These are phyloP conservation scores for Ustilago shanxiensis DNA, from an alignment of 1,284 basidiomycete species.

Conservation along the genomic window DNA sequence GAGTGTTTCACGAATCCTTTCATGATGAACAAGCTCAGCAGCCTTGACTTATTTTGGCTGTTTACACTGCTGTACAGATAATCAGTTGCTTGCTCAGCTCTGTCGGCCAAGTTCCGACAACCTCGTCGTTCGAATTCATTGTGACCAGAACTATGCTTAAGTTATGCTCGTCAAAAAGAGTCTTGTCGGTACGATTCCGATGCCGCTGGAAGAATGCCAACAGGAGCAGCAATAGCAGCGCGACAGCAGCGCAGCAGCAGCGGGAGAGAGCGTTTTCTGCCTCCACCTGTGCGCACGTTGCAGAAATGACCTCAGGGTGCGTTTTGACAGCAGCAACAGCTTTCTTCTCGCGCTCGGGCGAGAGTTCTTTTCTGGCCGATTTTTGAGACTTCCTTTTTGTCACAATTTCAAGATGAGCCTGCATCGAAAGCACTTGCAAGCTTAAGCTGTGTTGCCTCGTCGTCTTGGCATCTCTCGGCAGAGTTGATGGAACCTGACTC, in stretches of 20 bases:
- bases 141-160: no score
- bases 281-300: constrained; percentile 30
- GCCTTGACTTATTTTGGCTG: no score
- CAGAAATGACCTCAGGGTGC: constrained; percentile 37
- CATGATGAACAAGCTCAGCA: not conserved
- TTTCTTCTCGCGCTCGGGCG: not conserved
- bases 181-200: not conserved
- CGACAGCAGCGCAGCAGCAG: not conserved
- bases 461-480: not conserved
- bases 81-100: no score
- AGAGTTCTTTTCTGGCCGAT: not conserved
- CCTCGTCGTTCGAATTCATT: not conserved
- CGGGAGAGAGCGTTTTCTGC: constrained; percentile 9
- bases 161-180: no score
- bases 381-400: not conserved
- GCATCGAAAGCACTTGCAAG: no score
- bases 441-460: not conserved
- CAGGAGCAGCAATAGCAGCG: not conserved
- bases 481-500: not conserved
- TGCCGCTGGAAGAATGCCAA: not conserved
- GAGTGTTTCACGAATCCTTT: not conserved
- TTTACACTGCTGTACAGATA: no score
- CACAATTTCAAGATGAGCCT: not conserved
- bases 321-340: not conserved
- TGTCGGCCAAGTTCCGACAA: not conserved